A percentile compares a stretch with the other conserved stretches of the same genome.
These are phyloP conservation scores for Incumbomyces delicatus DNA, from an alignment of 2,329 filamentous ascomycete species.

Conservation along the genomic window DNA sequence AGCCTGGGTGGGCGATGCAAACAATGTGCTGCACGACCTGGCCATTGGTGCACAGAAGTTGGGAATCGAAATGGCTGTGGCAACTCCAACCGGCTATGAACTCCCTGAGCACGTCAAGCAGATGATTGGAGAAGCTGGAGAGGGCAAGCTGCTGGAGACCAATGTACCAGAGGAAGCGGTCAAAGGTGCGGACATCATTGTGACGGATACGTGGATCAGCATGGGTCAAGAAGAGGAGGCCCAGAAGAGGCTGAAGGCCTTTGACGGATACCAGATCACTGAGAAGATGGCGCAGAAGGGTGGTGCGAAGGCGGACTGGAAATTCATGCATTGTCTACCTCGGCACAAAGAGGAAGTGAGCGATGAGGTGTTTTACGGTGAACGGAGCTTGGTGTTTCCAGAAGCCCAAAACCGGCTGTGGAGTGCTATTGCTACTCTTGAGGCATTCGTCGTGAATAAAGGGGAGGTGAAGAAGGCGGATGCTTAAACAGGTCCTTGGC, in stretches of 20 bases:
- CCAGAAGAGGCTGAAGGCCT: conserved; percentile 65
- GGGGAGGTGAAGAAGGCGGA: conserved; percentile 52
- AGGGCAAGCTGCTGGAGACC: conserved; percentile 60
- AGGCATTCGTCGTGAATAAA: conserved; percentile 90
- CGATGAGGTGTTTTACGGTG: conserved; percentile 88
- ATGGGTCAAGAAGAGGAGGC: conserved; percentile 94
- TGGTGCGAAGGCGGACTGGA: conserved; percentile 81
- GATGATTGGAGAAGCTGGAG: conserved; percentile 57
- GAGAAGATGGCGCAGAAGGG: conserved; percentile 71
- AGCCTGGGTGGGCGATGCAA: conserved; percentile 92
- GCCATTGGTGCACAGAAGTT: conserved; percentile 80
- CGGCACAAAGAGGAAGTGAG: conserved; percentile 85
- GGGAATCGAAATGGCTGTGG: conserved; percentile 76
- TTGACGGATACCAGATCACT: conserved; percentile 86
- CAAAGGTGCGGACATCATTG: conserved; percentile 75
- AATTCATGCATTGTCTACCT: conserved; percentile 97
- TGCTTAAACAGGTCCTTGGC: not conserved
- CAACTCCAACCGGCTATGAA: conserved; percentile 73
- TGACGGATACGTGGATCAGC: conserved; percentile 96
- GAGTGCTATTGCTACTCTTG: conserved; percentile 76
- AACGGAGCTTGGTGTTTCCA: conserved; percentile 75
- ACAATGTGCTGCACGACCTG: conserved; percentile 92
- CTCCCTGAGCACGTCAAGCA: conserved; percentile 67
- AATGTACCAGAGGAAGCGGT: conserved; percentile 74
- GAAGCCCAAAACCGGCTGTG: conserved; percentile 94